These are phyloP conservation scores for Pneumocystis murina DNA, from an alignment of 1,139 yeast species.

Conservation along the genomic window DNA sequence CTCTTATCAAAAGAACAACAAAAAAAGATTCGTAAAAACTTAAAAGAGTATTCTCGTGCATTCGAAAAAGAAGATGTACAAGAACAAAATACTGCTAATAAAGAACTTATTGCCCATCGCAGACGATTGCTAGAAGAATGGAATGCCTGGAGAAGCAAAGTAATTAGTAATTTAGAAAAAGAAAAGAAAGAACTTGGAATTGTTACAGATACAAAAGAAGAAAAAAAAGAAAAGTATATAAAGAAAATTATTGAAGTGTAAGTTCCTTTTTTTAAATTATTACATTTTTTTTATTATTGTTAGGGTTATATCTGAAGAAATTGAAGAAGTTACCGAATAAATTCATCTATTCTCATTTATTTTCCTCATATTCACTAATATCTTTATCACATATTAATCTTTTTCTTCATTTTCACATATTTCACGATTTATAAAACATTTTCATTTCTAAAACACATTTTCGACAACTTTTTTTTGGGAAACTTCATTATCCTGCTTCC, in stretches of 20 bases:
- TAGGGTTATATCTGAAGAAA: neutral
- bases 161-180: constrained; percentile 26
- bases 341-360: neutral
- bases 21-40: constrained; percentile 80
- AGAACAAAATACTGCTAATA: constrained; percentile 88
- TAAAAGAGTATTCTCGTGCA: constrained; percentile 79
- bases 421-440: neutral
- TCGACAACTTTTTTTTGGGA: neutral
- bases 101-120: constrained; percentile 77
- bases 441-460: neutral
- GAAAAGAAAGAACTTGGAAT: constrained; percentile 35
- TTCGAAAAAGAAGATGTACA: constrained; percentile 92
- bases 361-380: neutral
- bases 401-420: neutral
- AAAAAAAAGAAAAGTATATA: constrained; percentile 48
- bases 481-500: neutral
- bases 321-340: neutral
- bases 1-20: constrained; percentile 60
- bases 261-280: neutral
- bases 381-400: neutral
- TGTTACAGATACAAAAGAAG: constrained; percentile 28
- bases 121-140: constrained; percentile 75
- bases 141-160: constrained; percentile 56
- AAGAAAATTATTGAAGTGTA: constrained; percentile 56
- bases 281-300: neutral